Base-by-base conservation (phyloP, 257 asterid genomes). In the Oldenlandia corymbosa region DNA sequence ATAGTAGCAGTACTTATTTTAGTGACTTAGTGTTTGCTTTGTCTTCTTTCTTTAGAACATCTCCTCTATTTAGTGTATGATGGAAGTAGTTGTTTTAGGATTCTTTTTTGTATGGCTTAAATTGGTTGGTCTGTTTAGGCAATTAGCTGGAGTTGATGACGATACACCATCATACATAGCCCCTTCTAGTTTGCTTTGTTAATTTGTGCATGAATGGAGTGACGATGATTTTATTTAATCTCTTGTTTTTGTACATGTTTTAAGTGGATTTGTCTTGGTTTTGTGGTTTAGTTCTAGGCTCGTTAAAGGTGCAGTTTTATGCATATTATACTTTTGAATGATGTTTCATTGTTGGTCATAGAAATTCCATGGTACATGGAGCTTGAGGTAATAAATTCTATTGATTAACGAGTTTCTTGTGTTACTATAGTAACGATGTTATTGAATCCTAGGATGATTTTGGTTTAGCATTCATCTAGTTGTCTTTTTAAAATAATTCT, bases 131-230 rank as follows among this genome's bases (percentile, higher is more conserved):
- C 0, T 51, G 66, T 37, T 41, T 68, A 45, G 73, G 21, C 60
- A 28, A 5, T 68, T 39, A 43, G 57, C 55, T 30, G 53, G 73
- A 61, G 11, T 63, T 63, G 68, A 39, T 51, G 45, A 7, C 28
- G 62, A 49, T 36, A 37, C 67, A 4, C 57, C 62, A 28, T 60
- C 73, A 50, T 50, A 39, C 46, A 36, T 48, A 17, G 60, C 18
- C 47, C 39, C 5, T 16, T 20, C 60, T 24, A 14, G n/a, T 48
- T 58, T 24, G 18, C 39, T 41, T 1, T 20, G 31, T 59, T 59
- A 27, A 31, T 63, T 31, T 62, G 46, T 46, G 56, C 45, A 46
- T 46, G 67, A 43, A 62, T 62, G 30, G 31, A 46, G 9, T 20
- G 26, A 10, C 48, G 28, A 17, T 46, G 31, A 5, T 14, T 47